Percentiles rank a stretch among this genome's conserved stretches.
Evolutionary conservation across 768 basidiomycete genomes (phyloP).

Genomic region (Termitomyces sp.): DNA sequence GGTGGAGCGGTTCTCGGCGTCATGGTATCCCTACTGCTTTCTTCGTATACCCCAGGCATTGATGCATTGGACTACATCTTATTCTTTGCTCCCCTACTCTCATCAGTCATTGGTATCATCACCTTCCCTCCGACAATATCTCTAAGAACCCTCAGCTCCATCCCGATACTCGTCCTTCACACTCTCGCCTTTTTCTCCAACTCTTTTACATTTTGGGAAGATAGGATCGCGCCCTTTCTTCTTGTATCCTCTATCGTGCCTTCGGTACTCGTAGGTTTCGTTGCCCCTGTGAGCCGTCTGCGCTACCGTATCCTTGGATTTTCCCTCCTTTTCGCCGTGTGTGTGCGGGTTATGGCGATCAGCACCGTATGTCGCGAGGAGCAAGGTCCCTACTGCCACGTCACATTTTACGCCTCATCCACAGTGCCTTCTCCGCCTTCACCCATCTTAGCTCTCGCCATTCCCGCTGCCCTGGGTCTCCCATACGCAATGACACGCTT

Average conservation of each 20-base stretch:
- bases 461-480: slow-evolving; percentile 47
- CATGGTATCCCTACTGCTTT: slow-evolving; percentile 23
- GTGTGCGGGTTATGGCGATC: slow-evolving; percentile 68
- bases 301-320: slow-evolving; percentile 74
- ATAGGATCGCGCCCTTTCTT: slow-evolving; percentile 73
- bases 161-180: slow-evolving; percentile 57
- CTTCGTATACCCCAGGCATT: slow-evolving; percentile 36
- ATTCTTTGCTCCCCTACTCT: slow-evolving; percentile 42
- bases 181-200: slow-evolving; percentile 81
- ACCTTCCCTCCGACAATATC: slow-evolving; percentile 31
- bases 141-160: slow-evolving; percentile 19
- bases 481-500: slow-evolving; percentile 54
- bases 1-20: slow-evolving; percentile 34
- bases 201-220: slow-evolving; percentile 98
- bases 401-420: slow-evolving; percentile 83
- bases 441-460: slow-evolving; percentile 49
- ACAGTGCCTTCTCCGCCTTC: slow-evolving; percentile 61
- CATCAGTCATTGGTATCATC: slow-evolving; percentile 39
- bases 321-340: slow-evolving; percentile 55
- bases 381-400: slow-evolving; percentile 82
- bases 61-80: slow-evolving; percentile 43
- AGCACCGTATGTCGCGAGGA: slow-evolving; percentile 94
- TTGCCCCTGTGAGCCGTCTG: slow-evolving; percentile 63
- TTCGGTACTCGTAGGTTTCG: slow-evolving; percentile 52
- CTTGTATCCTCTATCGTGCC: slow-evolving; percentile 60